phyloP scores from a whole-genome alignment of 129 eudicot genomes.

The Artemisia annua region DNA sequence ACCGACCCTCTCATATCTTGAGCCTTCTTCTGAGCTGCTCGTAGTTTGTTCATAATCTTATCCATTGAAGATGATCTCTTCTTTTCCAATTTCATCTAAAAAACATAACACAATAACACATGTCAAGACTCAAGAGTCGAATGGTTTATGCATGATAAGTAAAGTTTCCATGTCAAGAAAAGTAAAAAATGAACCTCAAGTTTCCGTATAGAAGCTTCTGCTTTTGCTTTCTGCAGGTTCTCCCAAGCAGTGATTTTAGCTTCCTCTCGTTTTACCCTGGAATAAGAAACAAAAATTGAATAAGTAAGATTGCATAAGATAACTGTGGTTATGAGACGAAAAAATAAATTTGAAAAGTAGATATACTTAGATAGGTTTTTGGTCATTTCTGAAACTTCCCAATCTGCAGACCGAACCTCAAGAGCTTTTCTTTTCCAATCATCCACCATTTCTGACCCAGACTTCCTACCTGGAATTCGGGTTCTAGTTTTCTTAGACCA shows the following conservation, averaged over 20 bases:
- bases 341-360: not conserved
- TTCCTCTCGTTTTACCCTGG: conserved; percentile 81
- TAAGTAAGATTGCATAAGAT: not conserved
- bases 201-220: conserved; percentile 86
- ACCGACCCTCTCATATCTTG: conserved; percentile 84
- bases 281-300: too few species aligned
- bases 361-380: conserved; percentile 68
- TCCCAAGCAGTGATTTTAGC: conserved; percentile 97
- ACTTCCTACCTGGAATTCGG: conserved; percentile 33
- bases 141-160: not conserved
- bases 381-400: conserved; percentile 68
- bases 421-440: conserved; percentile 69
- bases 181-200: conserved; percentile 54
- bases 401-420: conserved; percentile 54
- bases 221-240: conserved; percentile 96
- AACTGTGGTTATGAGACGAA: too few species aligned
- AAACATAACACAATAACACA: not conserved
- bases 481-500: conserved; percentile 72
- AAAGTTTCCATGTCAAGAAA: not conserved
- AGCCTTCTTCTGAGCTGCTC: conserved; percentile 90
- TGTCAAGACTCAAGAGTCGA: not conserved
- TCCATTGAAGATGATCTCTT: conserved; percentile 94
- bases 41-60: conserved; percentile 83
- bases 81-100: conserved; percentile 92
- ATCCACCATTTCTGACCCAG: conserved; percentile 45